Conservation (phyloP, 345 rosid species). For the Hypericum androsaemum region DNA sequence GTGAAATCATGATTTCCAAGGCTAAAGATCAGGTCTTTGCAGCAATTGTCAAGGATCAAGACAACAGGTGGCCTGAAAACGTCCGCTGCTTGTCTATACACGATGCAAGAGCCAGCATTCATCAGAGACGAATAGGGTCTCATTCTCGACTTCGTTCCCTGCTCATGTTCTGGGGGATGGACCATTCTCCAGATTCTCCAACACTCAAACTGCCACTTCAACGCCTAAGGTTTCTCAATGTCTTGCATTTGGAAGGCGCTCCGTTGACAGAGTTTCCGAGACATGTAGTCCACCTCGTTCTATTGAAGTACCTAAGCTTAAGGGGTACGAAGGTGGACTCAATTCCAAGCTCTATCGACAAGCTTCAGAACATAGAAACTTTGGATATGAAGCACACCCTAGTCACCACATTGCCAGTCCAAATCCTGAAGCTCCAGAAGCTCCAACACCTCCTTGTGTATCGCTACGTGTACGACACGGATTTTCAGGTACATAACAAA, state of each 20-base stretch:
- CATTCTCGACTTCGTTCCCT: constrained; percentile 24
- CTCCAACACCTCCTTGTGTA: constrained; percentile 33
- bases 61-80: constrained; percentile 18
- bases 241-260: constrained; percentile 29
- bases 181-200: neutral
- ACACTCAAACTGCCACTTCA: neutral
- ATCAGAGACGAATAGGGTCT: neutral
- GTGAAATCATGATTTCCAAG: constrained; percentile 26
- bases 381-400: constrained; percentile 34
- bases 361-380: constrained; percentile 35
- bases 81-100: constrained; percentile 35
- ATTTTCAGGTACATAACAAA: constrained; percentile 11
- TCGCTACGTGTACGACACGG: constrained; percentile 13
- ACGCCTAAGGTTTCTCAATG: constrained; percentile 25
- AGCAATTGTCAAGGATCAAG: constrained; percentile 15
- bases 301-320: constrained; percentile 29
- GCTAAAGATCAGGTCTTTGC: constrained; percentile 32
- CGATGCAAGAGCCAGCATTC: constrained; percentile 9
- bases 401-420: constrained; percentile 27
- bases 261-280: constrained; percentile 27
- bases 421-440: constrained; percentile 26
- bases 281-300: constrained; percentile 16
- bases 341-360: constrained; percentile 29
- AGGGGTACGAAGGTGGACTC: constrained; percentile 22
- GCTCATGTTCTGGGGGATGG: constrained; percentile 20